A percentile compares a stretch with the other conserved stretches of the same genome.
Evolutionary conservation across 2,329 filamentous ascomycete species (phyloP).

Genomic region (Pyricularia sp.): DNA sequence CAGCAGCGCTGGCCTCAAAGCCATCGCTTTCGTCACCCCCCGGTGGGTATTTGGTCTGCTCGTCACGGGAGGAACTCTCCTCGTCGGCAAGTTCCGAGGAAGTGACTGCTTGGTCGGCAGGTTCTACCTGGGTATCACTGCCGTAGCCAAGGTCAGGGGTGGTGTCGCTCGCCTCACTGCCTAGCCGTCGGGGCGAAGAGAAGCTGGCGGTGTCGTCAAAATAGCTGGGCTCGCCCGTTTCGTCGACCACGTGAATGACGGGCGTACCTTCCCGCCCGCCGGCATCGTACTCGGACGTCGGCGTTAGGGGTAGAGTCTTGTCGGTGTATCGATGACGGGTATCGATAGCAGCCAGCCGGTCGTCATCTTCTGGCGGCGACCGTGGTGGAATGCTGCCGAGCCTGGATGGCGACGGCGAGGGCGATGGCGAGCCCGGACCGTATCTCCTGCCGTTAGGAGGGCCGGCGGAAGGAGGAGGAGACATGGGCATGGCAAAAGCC

Average conservation of each 20-base stretch:
- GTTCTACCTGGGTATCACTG: background rate
- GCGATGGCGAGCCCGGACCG: conserved; percentile 6
- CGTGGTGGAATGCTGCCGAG: conserved; percentile 5
- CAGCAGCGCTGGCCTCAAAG: background rate
- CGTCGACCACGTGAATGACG: conserved; percentile 10
- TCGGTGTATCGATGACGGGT: conserved; percentile 13
- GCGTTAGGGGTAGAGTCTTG: conserved; percentile 23
- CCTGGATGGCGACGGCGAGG: conserved; percentile 4
- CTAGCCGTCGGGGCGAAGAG: background rate
- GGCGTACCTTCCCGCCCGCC: conserved; percentile 10
- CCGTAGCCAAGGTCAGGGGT: background rate
- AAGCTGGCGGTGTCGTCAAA: conserved; percentile 5
- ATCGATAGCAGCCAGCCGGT: conserved; percentile 3
- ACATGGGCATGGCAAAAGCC: conserved; percentile 17
- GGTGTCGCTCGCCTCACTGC: background rate
- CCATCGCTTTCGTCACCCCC: background rate
- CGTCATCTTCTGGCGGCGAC: background rate
- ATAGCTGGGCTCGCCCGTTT: conserved; percentile 7
- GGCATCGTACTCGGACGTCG: conserved; percentile 18
- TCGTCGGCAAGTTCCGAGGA: background rate
- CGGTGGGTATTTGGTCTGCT: background rate
- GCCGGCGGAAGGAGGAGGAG: conserved; percentile 13
- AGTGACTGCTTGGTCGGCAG: background rate
- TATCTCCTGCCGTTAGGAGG: conserved; percentile 6
- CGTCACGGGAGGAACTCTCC: background rate